Percentiles rank a stretch among this genome's conserved stretches.
Evolutionary conservation across 495 filamentous ascomycete genomes (phyloP).

Genomic region (Penicillium canariense): DNA sequence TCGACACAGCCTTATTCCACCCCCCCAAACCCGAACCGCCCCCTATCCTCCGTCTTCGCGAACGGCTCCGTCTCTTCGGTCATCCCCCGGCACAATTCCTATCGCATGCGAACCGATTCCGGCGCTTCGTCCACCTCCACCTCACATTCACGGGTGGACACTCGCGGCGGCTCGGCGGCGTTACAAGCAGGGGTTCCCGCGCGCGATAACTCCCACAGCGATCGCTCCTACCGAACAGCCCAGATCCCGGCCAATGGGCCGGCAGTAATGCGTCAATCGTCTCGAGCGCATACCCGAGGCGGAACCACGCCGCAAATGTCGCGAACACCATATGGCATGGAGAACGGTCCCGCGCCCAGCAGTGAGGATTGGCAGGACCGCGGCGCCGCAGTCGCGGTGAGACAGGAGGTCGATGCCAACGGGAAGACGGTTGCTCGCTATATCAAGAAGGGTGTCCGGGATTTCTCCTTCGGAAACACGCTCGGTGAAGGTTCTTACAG

Average conservation of each 20-base stretch:
- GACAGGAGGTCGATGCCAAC: slow-evolving; percentile 76
- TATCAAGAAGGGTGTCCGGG: slow-evolving; percentile 95
- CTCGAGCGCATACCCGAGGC: slow-evolving; percentile 41
- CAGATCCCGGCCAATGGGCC: slow-evolving; percentile 57
- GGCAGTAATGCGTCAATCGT: slow-evolving; percentile 48
- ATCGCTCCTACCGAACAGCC: slow-evolving; percentile 61
- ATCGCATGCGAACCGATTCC: slow-evolving; percentile 62
- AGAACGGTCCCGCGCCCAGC: slow-evolving; percentile 63
- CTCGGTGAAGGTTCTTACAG: slow-evolving; percentile 98
- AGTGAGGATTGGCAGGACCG: slow-evolving; percentile 96
- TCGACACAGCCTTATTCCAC: slow-evolving; percentile 45
- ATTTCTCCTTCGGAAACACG: slow-evolving; percentile 91
- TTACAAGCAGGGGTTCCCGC: slow-evolving; percentile 63
- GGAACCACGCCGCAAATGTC: slow-evolving; percentile 56
- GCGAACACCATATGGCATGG: slow-evolving; percentile 55
- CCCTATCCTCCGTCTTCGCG: slow-evolving; percentile 55
- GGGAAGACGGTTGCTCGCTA: slow-evolving; percentile 77
- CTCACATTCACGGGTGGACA: slow-evolving; percentile 54
- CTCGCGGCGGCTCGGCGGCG: slow-evolving; percentile 58
- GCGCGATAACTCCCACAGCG: slow-evolving; percentile 69
- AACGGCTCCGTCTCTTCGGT: slow-evolving; percentile 40
- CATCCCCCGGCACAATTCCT: slow-evolving; percentile 47
- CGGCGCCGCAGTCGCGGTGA: slow-evolving; percentile 76
- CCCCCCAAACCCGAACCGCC: slow-evolving; percentile 43
- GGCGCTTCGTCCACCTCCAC: slow-evolving; percentile 60